Evolutionary conservation across 176 grass and related monocot genomes (phyloP), one percentile per base, ranked within the genome.

Genomic region (Alopecurus myosuroides): DNA sequence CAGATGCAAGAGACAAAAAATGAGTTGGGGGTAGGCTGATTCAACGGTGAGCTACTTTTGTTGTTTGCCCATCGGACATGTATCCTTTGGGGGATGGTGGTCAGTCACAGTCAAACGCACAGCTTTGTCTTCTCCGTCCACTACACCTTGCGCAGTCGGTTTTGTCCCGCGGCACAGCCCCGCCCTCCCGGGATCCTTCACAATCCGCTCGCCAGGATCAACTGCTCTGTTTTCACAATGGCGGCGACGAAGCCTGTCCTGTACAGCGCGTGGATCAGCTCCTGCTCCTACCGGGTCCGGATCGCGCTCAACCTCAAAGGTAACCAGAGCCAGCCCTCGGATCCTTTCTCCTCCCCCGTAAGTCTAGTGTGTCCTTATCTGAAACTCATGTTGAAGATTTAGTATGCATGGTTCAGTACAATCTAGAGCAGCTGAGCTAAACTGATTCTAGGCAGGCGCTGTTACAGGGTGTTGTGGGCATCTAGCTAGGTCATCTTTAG

Each of bases 251-350:
- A 93, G 67, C 80, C 88, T 15, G 76, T 89, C 56, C 89, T 98
- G 22, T 95, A 94, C 85, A 88, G 85, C 83, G 84, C 22, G 26
- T 93, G 87, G 91, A 77, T 86, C 12, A 98, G 96, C 83, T 87
- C 96, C 34, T 98, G 93, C 85, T 86, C 95, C 74, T 85, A 87
- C 28, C 48, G 93, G 34, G 91, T 90, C 68, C 93, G 95, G n/a
- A 93, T 95, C 22, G 89, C 87, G 19, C 95, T 98, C 62, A 90
- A 83, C 67, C 87, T 98, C 80, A 98, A 98, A 98, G 95, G 95
- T 97, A 72, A 45, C 15, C 19, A 18, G 6, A 18, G 39, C 33
- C 17, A 44, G n/a, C 51, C 18, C 7, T 22, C 9, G 2, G 51
- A n/a, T n/a, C 20, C 20, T 55, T n/a, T n/a, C 49, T 53, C n/a